These are phyloP conservation scores for Tetrapisispora namnaoensis DNA, from an alignment of 805 yeast species.

Conservation along the genomic window DNA sequence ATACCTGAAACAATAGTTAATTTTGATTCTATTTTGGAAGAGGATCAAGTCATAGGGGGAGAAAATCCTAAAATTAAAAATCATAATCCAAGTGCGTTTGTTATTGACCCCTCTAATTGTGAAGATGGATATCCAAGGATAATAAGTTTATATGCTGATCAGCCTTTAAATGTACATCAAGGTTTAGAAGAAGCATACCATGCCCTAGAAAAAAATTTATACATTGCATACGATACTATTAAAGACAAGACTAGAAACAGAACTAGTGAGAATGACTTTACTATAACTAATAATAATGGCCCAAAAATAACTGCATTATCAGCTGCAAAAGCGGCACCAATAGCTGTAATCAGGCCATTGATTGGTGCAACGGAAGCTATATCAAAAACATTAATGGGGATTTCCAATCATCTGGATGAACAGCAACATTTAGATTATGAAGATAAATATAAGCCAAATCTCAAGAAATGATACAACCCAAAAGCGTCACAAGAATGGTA, in stretches of 20 bases:
- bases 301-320: constrained; percentile 60
- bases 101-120: constrained; percentile 17
- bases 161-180: constrained; percentile 59
- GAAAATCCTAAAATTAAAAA: constrained; percentile 27
- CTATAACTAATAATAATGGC: constrained; percentile 30
- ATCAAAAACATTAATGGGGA: constrained; percentile 71
- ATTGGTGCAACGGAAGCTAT: constrained; percentile 91
- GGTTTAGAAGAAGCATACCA: constrained; percentile 71
- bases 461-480: not conserved
- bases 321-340: constrained; percentile 68
- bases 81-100: constrained; percentile 20
- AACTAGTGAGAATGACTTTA: not conserved
- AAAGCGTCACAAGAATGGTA: not conserved
- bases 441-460: constrained; percentile 49
- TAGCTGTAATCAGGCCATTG: constrained; percentile 70
- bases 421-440: constrained; percentile 44
- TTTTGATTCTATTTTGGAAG: constrained; percentile 22
- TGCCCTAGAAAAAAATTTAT: constrained; percentile 59
- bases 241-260: constrained; percentile 20
- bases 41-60: constrained; percentile 30
- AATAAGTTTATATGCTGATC: constrained; percentile 74
- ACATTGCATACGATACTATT: constrained; percentile 55
- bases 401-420: constrained; percentile 72
- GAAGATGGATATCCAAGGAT: constrained; percentile 26
- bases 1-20: constrained; percentile 8